phyloP scores from a whole-genome alignment of 179 eudicot genomes.

The Heliamphora pulchella region DNA sequence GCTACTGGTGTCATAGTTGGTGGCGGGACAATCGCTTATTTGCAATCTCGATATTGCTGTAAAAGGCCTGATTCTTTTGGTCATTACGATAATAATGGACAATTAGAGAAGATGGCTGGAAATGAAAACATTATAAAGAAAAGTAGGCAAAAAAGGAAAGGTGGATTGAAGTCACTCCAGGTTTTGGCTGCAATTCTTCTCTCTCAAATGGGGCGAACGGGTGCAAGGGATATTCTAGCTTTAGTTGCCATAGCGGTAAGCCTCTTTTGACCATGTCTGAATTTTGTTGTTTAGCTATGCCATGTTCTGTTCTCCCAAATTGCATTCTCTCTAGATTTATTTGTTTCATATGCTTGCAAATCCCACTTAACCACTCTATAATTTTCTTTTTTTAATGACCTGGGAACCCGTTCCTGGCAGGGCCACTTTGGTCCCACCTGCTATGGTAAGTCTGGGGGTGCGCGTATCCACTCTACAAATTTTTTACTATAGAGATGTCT shows the following conservation, averaged over 20 bases:
- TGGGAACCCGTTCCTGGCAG: no score
- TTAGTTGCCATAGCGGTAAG: constrained; percentile 77
- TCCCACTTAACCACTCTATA: no score
- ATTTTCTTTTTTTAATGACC: no score
- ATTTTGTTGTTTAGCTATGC: constrained; percentile 1
- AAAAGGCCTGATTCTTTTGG: constrained; percentile 36
- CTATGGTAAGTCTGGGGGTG: no score
- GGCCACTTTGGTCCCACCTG: no score
- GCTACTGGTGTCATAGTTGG: constrained; percentile 79
- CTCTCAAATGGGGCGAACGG: constrained; percentile 78
- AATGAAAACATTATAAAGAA: constrained; percentile 41
- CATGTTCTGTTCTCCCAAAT: constrained; percentile 3
- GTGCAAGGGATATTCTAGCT: constrained; percentile 73
- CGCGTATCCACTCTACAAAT: no score
- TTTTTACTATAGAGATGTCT: no score
- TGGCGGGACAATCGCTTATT: constrained; percentile 80
- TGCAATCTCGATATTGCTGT: constrained; percentile 48
- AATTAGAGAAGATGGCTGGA: constrained; percentile 29
- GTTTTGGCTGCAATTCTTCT: constrained; percentile 82
- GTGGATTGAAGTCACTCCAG: constrained; percentile 76
- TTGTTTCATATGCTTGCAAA: constrained; percentile 5
- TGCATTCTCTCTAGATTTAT: constrained; percentile 9
- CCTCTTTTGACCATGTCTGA: constrained; percentile 13
- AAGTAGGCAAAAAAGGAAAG: constrained; percentile 69
- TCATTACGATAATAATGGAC: constrained; percentile 38